Percentiles rank a stretch among this genome's conserved stretches.
Evolutionary conservation across 495 filamentous ascomycete species (phyloP).

Genomic region (Hyphodiscus hymeniophilus): DNA sequence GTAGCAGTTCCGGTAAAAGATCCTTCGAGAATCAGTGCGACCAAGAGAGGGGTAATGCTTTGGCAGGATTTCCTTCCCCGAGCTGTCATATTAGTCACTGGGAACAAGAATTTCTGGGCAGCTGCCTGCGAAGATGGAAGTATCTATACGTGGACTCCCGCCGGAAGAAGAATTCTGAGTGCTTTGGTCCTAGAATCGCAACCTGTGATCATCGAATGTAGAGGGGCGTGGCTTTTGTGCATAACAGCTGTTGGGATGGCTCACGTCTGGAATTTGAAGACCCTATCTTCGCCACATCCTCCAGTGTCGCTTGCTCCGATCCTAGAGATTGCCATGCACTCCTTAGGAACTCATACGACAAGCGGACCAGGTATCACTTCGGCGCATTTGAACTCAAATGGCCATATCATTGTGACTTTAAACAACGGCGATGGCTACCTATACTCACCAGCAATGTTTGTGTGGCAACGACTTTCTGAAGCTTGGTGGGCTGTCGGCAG

Average conservation of each 20-base stretch:
- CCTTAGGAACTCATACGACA: conserved; percentile 57
- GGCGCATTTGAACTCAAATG: conserved; percentile 80
- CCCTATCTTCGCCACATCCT: conserved; percentile 76
- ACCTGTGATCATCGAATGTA: conserved; percentile 84
- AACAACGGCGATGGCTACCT: conserved; percentile 89
- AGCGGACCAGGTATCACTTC: conserved; percentile 75
- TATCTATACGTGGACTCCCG: conserved; percentile 90
- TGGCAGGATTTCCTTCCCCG: conserved; percentile 93
- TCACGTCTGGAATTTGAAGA: conserved; percentile 88
- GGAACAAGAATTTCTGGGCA: conserved; percentile 84
- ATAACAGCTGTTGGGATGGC: conserved; percentile 83
- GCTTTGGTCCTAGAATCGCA: conserved; percentile 83
- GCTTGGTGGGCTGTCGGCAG: conserved; percentile 97
- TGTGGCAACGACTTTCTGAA: conserved; percentile 93
- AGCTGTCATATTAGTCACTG: conserved; percentile 75
- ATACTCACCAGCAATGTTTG: conserved; percentile 72
- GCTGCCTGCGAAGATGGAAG: conserved; percentile 89
- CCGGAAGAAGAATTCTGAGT: conserved; percentile 78
- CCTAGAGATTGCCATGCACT: conserved; percentile 75
- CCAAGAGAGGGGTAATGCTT: conserved; percentile 70
- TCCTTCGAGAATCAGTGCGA: conserved; percentile 72
- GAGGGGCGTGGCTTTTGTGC: conserved; percentile 81
- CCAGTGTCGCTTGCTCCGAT: conserved; percentile 86
- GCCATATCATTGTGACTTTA: conserved; percentile 73
- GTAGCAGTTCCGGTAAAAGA: conserved; percentile 44